Evolutionary conservation across 2,329 filamentous ascomycete species (phyloP).

Genomic region (Tolypocladium endophyticum): DNA sequence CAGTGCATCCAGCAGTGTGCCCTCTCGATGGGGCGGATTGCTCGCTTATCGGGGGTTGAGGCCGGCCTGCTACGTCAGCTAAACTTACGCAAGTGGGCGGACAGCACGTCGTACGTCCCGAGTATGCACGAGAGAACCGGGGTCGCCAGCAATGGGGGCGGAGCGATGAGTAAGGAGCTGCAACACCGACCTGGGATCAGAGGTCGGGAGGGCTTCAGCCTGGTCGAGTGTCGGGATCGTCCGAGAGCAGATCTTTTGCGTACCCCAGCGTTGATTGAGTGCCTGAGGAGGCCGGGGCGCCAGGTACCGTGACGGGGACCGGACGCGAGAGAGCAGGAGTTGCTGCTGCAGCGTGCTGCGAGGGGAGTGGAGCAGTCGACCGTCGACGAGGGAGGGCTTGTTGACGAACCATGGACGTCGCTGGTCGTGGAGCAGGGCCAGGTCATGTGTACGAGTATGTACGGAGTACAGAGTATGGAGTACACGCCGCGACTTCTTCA

Average conservation of each 20-base stretch:
- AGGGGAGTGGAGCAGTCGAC: slow-evolving; percentile 4
- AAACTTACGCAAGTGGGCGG: not conserved
- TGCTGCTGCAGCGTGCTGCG: slow-evolving; percentile 3
- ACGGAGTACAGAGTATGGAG: no score
- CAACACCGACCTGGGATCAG: not conserved
- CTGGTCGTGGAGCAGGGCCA: not conserved
- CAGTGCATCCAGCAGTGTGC: not conserved
- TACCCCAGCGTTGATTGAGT: not conserved
- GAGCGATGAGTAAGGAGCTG: not conserved
- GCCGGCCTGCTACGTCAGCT: not conserved
- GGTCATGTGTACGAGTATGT: not conserved
- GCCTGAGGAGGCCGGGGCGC: not conserved
- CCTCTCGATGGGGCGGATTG: not conserved
- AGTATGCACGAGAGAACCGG: not conserved
- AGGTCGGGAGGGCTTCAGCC: not conserved
- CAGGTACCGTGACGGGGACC: slow-evolving; percentile 3
- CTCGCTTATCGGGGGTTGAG: slow-evolving; percentile 8
- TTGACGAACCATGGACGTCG: not conserved
- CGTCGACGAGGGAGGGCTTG: not conserved
- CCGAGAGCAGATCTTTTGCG: not conserved
- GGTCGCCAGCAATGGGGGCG: not conserved
- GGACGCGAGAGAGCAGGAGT: slow-evolving; percentile 3
- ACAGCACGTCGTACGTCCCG: not conserved
- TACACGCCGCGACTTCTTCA: not conserved
- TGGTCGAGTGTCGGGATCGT: not conserved